phyloP scores from a whole-genome alignment of 352 stramenopile genomes.

The Pythium rishiriense region DNA sequence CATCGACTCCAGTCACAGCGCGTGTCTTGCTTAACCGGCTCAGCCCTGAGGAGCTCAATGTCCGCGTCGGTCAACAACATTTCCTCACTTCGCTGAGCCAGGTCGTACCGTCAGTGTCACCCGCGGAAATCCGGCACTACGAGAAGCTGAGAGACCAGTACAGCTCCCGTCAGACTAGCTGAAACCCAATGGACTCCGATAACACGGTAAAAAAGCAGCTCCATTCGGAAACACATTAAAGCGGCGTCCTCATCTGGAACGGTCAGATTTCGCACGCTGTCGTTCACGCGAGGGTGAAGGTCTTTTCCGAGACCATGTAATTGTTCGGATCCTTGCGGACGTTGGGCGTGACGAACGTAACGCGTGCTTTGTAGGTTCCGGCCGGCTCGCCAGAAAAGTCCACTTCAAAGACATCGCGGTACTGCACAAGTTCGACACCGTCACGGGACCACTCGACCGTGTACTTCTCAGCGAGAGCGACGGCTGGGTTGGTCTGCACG shows the following conservation, averaged over 20 bases:
- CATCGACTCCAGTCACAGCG: slow-evolving; percentile 66
- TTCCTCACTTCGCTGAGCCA: slow-evolving; percentile 58
- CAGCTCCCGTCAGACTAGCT: slow-evolving; percentile 52
- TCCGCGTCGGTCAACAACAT: slow-evolving; percentile 53
- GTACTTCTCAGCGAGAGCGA: slow-evolving; percentile 34
- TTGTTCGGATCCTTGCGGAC: slow-evolving; percentile 33
- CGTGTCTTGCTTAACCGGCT: slow-evolving; percentile 68
- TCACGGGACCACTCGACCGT: slow-evolving; percentile 29
- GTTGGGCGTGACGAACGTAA: slow-evolving; percentile 31
- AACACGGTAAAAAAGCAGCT: neutral
- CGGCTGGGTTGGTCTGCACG: slow-evolving; percentile 22
- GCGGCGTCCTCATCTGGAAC: neutral
- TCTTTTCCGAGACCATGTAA: slow-evolving; percentile 29
- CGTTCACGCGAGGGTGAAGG: slow-evolving; percentile 24
- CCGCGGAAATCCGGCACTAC: slow-evolving; percentile 85
- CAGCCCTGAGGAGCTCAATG: slow-evolving; percentile 56
- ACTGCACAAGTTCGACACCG: slow-evolving; percentile 18
- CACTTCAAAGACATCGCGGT: slow-evolving; percentile 21
- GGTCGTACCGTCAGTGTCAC: slow-evolving; percentile 83
- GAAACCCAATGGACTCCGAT: neutral
- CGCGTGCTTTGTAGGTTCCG: slow-evolving; percentile 25
- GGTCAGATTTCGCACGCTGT: neutral
- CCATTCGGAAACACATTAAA: neutral
- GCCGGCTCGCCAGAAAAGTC: slow-evolving; percentile 16
- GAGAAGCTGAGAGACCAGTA: slow-evolving; percentile 87